Evolutionary conservation across 2,329 filamentous ascomycete species (phyloP).

Genomic region (Botrytis aclada): DNA sequence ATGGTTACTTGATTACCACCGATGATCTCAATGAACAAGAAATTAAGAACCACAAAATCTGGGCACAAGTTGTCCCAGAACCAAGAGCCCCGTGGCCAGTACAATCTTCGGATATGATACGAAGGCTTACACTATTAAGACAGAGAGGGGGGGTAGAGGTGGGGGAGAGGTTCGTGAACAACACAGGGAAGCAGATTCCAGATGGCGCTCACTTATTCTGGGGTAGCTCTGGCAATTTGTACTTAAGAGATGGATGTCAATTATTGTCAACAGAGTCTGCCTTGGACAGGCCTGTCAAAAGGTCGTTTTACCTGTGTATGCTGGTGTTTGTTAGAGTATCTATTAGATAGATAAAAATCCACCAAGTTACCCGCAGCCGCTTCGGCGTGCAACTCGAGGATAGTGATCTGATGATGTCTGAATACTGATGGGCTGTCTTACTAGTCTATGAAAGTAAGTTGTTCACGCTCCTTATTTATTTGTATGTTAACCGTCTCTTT

Average conservation of each 20-base stretch:
- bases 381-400: not conserved
- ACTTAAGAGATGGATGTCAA: slow-evolving; percentile 56
- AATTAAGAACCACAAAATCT: slow-evolving; percentile 29
- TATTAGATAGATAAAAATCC: slow-evolving; percentile 53
- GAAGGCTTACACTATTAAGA: slow-evolving; percentile 46
- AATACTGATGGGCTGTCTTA: not conserved
- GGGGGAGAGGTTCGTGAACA: slow-evolving; percentile 45
- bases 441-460: not conserved
- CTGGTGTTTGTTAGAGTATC: slow-evolving; percentile 42
- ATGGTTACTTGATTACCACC: slow-evolving; percentile 36
- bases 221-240: slow-evolving; percentile 50
- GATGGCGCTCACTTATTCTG: slow-evolving; percentile 57
- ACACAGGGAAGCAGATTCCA: slow-evolving; percentile 49
- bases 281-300: slow-evolving; percentile 32
- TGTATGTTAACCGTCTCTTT: not conserved
- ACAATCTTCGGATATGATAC: slow-evolving; percentile 35
- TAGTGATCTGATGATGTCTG: not conserved
- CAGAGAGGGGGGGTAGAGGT: slow-evolving; percentile 40
- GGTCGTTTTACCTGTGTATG: not conserved
- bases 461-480: not conserved
- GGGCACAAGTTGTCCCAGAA: slow-evolving; percentile 39
- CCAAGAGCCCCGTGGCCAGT: slow-evolving; percentile 21
- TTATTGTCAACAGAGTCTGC: slow-evolving; percentile 38
- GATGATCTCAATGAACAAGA: slow-evolving; percentile 31
- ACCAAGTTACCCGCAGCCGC: slow-evolving; percentile 43